Evolutionary conservation across 2,329 filamentous ascomycete species (phyloP).

Genomic region (Paraphaeosphaeria sporulosa): DNA sequence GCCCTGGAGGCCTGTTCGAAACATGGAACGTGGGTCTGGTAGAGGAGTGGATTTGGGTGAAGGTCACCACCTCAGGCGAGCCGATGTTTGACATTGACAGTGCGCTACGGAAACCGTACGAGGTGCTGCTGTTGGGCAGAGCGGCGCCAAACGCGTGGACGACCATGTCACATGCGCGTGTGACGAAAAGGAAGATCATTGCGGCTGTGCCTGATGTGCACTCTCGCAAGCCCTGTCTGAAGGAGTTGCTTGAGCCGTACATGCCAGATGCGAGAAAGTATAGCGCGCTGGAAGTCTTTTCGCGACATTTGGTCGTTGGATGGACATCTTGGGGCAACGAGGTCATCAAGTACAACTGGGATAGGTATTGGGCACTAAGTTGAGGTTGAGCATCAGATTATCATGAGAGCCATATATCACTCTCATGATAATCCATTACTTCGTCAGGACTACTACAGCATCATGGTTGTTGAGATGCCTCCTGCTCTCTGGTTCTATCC

Average conservation of each 20-base stretch:
- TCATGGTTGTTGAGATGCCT: background rate
- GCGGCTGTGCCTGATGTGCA: slow-evolving; percentile 77
- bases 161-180: slow-evolving; percentile 30
- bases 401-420: too few relatives aligned
- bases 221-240: slow-evolving; percentile 79
- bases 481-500: background rate
- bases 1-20: slow-evolving; percentile 66
- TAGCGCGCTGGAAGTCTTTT: slow-evolving; percentile 76
- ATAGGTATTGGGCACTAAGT: slow-evolving; percentile 56
- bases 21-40: slow-evolving; percentile 71
- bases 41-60: slow-evolving; percentile 82
- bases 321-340: slow-evolving; percentile 85
- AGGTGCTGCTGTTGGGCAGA: slow-evolving; percentile 71
- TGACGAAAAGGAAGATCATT: slow-evolving; percentile 63
- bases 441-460: background rate
- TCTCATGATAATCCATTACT: background rate
- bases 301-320: slow-evolving; percentile 73
- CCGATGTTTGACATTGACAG: slow-evolving; percentile 69
- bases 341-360: slow-evolving; percentile 72
- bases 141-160: slow-evolving; percentile 35
- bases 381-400: background rate
- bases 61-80: slow-evolving; percentile 71
- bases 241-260: slow-evolving; percentile 65
- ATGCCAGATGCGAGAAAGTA: slow-evolving; percentile 57
- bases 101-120: slow-evolving; percentile 77